phyloP scores from a whole-genome alignment of 371 early-diverging fungal genomes.

The Rhizopus arrhizus region DNA sequence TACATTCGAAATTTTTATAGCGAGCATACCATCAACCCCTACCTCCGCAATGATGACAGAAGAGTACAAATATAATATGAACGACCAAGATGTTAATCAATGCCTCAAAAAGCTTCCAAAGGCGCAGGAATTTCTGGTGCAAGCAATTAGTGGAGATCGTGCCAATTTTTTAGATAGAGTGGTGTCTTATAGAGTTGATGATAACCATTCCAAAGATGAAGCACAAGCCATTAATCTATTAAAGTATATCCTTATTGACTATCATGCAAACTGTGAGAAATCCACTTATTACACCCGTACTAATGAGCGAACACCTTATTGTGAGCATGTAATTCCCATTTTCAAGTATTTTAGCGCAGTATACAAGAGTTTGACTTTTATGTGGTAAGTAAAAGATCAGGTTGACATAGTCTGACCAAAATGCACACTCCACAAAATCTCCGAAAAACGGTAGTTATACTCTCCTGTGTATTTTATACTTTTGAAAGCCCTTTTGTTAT shows the following conservation, averaged over 20 bases:
- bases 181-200: background rate
- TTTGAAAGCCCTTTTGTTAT: no score
- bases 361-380: conserved; percentile 18
- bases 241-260: conserved; percentile 17
- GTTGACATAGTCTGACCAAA: no score
- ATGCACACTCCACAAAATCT: no score
- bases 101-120: background rate
- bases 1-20: conserved; percentile 3
- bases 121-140: background rate
- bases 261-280: conserved; percentile 25
- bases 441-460: no score
- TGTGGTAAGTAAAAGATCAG: conserved; percentile 28
- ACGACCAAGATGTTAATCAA: background rate
- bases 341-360: conserved; percentile 32
- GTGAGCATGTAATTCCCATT: conserved; percentile 22
- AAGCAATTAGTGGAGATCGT: background rate
- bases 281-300: conserved; percentile 9
- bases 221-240: conserved; percentile 4
- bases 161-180: background rate
- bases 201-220: conserved; percentile 1
- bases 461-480: background rate
- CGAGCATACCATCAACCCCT: conserved; percentile 3
- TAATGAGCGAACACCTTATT: conserved; percentile 26
- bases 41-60: background rate
- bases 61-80: conserved; percentile 2